These are phyloP conservation scores for Ceriops tagal DNA, from an alignment of 345 rosid genomes.

Conservation along the genomic window DNA sequence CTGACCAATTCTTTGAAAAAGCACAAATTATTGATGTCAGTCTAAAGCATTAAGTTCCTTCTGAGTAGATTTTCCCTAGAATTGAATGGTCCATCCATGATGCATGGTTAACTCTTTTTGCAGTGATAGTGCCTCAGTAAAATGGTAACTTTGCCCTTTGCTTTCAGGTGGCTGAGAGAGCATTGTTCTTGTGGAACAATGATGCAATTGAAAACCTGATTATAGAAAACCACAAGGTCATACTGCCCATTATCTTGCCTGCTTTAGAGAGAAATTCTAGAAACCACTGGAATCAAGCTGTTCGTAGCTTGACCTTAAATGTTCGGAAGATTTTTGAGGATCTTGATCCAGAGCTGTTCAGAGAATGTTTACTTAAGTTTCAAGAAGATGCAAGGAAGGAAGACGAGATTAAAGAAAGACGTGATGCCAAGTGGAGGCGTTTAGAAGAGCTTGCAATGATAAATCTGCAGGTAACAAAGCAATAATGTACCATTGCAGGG, in stretches of 20 bases:
- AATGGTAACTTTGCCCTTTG: background rate
- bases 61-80: background rate
- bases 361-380: slow-evolving; percentile 18
- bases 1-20: too few relatives aligned
- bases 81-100: background rate
- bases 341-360: slow-evolving; percentile 24
- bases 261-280: slow-evolving; percentile 25
- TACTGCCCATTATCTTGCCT: slow-evolving; percentile 28
- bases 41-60: background rate
- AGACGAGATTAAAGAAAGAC: slow-evolving; percentile 14
- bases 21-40: background rate
- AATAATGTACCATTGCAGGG: too few relatives aligned
- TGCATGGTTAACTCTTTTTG: background rate
- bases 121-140: background rate
- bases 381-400: slow-evolving; percentile 17
- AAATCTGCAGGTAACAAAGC: slow-evolving; percentile 4
- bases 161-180: slow-evolving; percentile 31
- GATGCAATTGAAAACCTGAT: slow-evolving; percentile 23
- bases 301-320: slow-evolving; percentile 30
- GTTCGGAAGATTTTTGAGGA: slow-evolving; percentile 29
- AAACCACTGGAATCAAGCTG: slow-evolving; percentile 32
- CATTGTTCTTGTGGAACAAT: slow-evolving; percentile 30
- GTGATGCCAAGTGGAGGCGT: slow-evolving; percentile 22
- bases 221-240: slow-evolving; percentile 16
- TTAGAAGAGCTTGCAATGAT: slow-evolving; percentile 18